Base-by-base conservation (phyloP, 208 protist species). In the Leishmania guyanensis region DNA sequence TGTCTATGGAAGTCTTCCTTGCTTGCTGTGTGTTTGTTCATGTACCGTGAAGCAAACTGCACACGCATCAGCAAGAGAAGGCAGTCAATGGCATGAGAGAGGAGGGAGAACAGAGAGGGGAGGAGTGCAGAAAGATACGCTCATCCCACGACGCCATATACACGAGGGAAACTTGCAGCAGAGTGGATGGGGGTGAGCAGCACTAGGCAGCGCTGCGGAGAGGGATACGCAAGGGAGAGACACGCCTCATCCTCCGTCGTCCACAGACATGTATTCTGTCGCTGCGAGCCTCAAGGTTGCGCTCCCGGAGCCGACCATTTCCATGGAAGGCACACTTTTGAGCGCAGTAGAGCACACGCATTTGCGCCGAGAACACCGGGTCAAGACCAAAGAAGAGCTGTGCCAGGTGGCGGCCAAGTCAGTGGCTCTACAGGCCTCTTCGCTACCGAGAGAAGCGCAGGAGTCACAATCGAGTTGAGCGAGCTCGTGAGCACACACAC, bases 1-100 rank as follows among this genome's bases (percentile, higher is more conserved):
- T 60, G 69, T 73, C 46, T 77, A 43, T 77, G 56, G 12, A 12
- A 50, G 22, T 51, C 39, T 81, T 56, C 60, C 29, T 81, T 56
- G n/a, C 29, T 60, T 36, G 17, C 8, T 12, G 39, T 39, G 22
- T 62, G 72, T 9, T 39, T 33, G 43, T 36, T 33, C 3, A 29
- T 20, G 43, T 46, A n/a, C 51, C n/a, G 26, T 48, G 39, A 36
- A 10, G 39, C 39, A 5, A 12, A 4, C 39, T 71, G 66, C 39
- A 20, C 29, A 43, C 29, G 39, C 16, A 71, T n/a, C 16, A 50
- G 17, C 66, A 48, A n/a, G 14, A 64, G 26, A 64, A 64, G 14
- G 29, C 26, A 14, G 26, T 64, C 26, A 6, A 10, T 9, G 26
- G 9, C 58, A 64, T n/a, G 12, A 4, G 26, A 64, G 9, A 26